Evolutionary conservation across 2,329 filamentous ascomycete genomes (phyloP).

Genomic region (Capronia americana): DNA sequence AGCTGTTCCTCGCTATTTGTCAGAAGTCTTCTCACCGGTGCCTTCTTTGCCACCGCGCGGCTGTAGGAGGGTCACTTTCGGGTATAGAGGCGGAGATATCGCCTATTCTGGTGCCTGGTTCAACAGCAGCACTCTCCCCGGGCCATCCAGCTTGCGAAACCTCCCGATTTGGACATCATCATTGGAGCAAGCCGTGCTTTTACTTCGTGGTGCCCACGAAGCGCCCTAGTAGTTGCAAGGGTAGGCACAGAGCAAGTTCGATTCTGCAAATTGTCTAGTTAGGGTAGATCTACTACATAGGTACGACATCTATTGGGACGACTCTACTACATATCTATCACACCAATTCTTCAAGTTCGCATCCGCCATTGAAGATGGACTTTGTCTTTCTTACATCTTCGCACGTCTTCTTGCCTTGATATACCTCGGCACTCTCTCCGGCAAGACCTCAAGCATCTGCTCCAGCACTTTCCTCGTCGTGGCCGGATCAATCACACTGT

Average conservation of each 20-base stretch:
- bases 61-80: no score
- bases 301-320: slow-evolving; percentile 10
- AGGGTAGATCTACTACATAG: slow-evolving; percentile 11
- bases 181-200: slow-evolving; percentile 4
- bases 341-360: slow-evolving; percentile 19
- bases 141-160: slow-evolving; percentile 6
- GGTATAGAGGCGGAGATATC: no score
- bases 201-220: slow-evolving; percentile 6
- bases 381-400: slow-evolving; percentile 30
- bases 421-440: slow-evolving; percentile 33
- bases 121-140: slow-evolving; percentile 9
- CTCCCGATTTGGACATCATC: slow-evolving; percentile 14
- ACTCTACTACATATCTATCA: slow-evolving; percentile 15
- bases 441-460: slow-evolving; percentile 32
- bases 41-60: no score
- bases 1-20: no score
- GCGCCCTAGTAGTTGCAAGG: not conserved
- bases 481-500: slow-evolving; percentile 33
- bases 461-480: slow-evolving; percentile 35
- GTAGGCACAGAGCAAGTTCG: slow-evolving; percentile 16
- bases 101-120: no score
- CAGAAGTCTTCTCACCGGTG: no score
- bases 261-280: slow-evolving; percentile 11
- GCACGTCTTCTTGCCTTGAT: slow-evolving; percentile 32
- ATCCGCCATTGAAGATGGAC: no score